Evolutionary conservation across 495 filamentous ascomycete species (phyloP).

Genomic region (Entonaema liquescens): DNA sequence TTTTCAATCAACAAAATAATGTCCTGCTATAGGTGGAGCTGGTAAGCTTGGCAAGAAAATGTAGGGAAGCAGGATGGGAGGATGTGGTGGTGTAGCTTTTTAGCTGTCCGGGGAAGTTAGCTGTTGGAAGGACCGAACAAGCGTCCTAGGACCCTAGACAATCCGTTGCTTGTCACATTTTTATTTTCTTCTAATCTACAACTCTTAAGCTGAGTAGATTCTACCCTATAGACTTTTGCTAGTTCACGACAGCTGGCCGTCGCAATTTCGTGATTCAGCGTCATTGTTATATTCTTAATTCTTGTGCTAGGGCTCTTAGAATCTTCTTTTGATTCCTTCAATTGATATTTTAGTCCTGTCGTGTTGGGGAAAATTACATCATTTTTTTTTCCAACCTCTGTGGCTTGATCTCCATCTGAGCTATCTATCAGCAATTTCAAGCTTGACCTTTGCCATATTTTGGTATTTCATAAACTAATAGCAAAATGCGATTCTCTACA

Average conservation of each 20-base stretch:
- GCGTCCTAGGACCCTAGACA: slow-evolving; percentile 22
- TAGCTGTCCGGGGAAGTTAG: slow-evolving; percentile 18
- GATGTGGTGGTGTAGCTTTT: slow-evolving; percentile 9
- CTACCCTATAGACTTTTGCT: background rate
- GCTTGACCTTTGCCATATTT: background rate
- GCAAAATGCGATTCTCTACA: slow-evolving; percentile 75
- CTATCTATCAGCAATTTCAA: background rate
- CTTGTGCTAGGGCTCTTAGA: background rate
- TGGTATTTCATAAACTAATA: slow-evolving; percentile 20
- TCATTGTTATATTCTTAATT: background rate
- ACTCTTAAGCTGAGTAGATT: background rate
- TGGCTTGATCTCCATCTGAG: background rate
- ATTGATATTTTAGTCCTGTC: background rate
- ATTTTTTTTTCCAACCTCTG: slow-evolving; percentile 19
- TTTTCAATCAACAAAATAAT: slow-evolving; percentile 24
- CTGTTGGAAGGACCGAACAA: slow-evolving; percentile 25
- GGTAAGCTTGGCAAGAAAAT: slow-evolving; percentile 29
- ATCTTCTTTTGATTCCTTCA: background rate
- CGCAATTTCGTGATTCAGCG: background rate
- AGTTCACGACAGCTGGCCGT: background rate
- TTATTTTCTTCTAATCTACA: slow-evolving; percentile 7
- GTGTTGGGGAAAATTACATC: background rate
- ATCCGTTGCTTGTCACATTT: slow-evolving; percentile 8
- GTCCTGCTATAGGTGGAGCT: slow-evolving; percentile 19
- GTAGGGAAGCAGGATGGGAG: slow-evolving; percentile 10